Evolutionary conservation across 768 basidiomycete genomes (phyloP), one percentile per base, ranked within the genome.

Genomic region (Hydnomerulius pinastri): DNA sequence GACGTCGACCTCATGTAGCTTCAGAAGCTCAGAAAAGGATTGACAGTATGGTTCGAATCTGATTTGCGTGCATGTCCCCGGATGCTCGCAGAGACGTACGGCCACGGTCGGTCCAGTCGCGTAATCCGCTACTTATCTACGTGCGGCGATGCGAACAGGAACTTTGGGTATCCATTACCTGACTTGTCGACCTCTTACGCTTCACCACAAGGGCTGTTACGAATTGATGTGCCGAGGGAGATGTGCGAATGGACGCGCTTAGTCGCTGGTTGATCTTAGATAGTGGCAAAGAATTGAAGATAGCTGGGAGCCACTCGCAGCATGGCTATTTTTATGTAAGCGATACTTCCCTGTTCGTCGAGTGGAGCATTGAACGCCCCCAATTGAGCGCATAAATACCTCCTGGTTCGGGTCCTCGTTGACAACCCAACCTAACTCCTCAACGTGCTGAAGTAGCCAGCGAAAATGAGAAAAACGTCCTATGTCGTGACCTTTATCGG

Each of bases 401-500:
- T 17, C 17, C 33, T 35, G 12, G 33, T 35, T 12, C 17, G 5
- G 13, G 33, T 17, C 17, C 33, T 12, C 33, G 13, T 27, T 23
- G 32, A 33, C 12, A 20, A 33, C 28, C 28, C 27, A 13, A 2
- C 17, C 30, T 40, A n/a, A n/a, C 28, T 47, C 24, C 18, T 29
- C 38, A 30, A 33, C 18, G 12, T 25, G 12, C 33, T 36, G 46
- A 40, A 23, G 29, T 43, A 43, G 10, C 43, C 24, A 11, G 32
- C 41, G 43, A 61, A 46, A 24, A 86, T 88, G 86, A 75, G 86
- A 55, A 87, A 86, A 60, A 80, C 76, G 1, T 88, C 85, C 1
- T 90, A 90, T 55, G 79, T 77, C 23, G 54, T 86, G 44, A 79
- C 86, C 0, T 85, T 87, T 56, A 55, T 81, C 50, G 78, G 80